Evolutionary conservation across 2,329 filamentous ascomycete species (phyloP), one percentile per base, ranked within the genome.

Genomic region (Trichoderma sp.): DNA sequence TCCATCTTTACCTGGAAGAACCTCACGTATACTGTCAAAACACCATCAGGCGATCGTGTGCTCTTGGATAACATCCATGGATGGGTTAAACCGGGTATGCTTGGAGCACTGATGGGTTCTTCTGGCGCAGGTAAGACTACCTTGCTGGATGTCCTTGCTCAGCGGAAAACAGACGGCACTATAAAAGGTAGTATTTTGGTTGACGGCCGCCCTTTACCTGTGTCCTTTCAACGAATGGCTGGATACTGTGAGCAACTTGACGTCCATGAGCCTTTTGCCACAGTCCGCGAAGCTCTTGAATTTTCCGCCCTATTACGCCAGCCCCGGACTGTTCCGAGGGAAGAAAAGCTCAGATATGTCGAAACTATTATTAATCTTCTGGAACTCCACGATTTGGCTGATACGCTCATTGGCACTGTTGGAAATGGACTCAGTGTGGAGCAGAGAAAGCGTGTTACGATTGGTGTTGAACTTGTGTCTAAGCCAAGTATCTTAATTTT

Each of bases 101-200:
- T 94, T 21, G 93, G 91, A 4, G 93, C 92, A 4, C 83, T 95
- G 18, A 93, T 95, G 92, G 91, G 93, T 76, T 89, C 92, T 3
- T 92, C 91, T 12, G 93, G 93, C 74, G 93, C 94, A n/a, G 93
- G 94, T 65, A 97, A 97, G 81, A 97, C 93, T 0, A 96, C 93
- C 0, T 86, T 97, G 4, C 84, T 97, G 7, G 93, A 96, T 80
- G 92, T 94, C 3, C 86, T 97, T 39, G 93, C 93, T 6, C 92
- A 92, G 73, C 89, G 93, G 75, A 92, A 92, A 72, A 94, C 91
- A 0, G 92, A 93, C 82, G 93, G 93, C 75, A 90, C 92, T 2
- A 92, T 95, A 30, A 84, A 83, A n/a, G 93, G 93, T 58, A 89
- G 92, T 66, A 92, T 95, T 84, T 80, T 94, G 73, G 92, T 95